These are phyloP conservation scores for Collybiopsis luxurians DNA, from an alignment of 768 basidiomycete genomes.

Conservation along the genomic window DNA sequence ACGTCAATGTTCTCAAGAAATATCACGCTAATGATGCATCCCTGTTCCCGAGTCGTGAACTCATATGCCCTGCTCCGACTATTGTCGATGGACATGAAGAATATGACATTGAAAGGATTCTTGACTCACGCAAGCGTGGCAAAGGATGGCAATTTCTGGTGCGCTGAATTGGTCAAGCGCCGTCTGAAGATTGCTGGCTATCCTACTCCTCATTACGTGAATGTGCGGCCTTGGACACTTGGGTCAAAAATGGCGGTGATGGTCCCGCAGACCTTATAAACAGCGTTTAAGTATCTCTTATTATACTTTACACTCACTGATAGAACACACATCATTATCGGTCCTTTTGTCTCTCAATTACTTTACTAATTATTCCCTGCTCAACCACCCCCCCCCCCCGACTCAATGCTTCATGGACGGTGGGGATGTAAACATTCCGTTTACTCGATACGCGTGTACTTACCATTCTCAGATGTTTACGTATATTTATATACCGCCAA, in stretches of 20 bases:
- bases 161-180: slow-evolving; percentile 17
- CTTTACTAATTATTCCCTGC: neutral
- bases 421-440: slow-evolving; percentile 1
- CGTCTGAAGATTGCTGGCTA: slow-evolving; percentile 18
- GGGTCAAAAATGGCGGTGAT: neutral
- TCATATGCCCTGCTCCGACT: slow-evolving; percentile 10
- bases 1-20: slow-evolving; percentile 24
- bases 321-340: neutral
- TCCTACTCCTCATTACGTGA: slow-evolving; percentile 10
- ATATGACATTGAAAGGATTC: slow-evolving; percentile 16
- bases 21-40: slow-evolving; percentile 18
- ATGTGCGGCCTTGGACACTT: slow-evolving; percentile 5
- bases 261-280: neutral
- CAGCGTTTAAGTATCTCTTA: neutral
- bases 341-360: neutral
- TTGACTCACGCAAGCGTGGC: slow-evolving; percentile 17
- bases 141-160: slow-evolving; percentile 23
- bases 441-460: no score
- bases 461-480: no score
- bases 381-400: neutral
- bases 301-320: neutral
- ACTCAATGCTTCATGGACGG: neutral
- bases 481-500: no score
- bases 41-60: slow-evolving; percentile 20
- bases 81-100: slow-evolving; percentile 16